A percentile compares a stretch with the other conserved stretches of the same genome.
Conservation (phyloP, 1,284 basidiomycete genomes). For the Marasmius sp. region DNA sequence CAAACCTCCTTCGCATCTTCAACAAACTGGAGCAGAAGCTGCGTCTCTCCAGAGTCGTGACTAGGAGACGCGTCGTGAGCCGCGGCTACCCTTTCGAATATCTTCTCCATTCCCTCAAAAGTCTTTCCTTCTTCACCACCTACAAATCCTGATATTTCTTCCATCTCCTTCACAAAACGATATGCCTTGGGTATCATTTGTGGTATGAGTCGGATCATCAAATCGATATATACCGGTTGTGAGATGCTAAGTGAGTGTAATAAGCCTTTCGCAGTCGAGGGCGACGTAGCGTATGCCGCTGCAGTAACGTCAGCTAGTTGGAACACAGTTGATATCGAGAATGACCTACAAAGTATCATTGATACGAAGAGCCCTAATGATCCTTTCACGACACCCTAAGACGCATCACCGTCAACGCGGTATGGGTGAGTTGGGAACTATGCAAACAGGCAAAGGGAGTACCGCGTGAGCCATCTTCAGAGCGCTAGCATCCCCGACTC, state of each 20-base stretch:
- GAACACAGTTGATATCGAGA: background rate
- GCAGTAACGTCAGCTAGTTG: background rate
- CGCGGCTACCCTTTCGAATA: conserved; percentile 16
- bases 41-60: conserved; percentile 1
- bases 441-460: conserved; percentile 13
- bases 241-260: conserved; percentile 22
- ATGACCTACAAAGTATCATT: conserved; percentile 44
- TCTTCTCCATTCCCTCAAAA: conserved; percentile 16
- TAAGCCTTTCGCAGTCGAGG: conserved; percentile 24
- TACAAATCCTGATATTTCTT: conserved; percentile 23
- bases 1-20: conserved; percentile 10
- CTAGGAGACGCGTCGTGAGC: conserved; percentile 3
- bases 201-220: conserved; percentile 19
- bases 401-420: background rate
- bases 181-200: conserved; percentile 25
- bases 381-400: conserved; percentile 47
- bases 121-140: conserved; percentile 9
- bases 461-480: conserved; percentile 55
- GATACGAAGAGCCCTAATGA: conserved; percentile 41
- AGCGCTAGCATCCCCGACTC: conserved; percentile 49
- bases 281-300: conserved; percentile 25
- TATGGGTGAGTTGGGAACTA: background rate
- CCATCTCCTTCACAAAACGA: conserved; percentile 27
- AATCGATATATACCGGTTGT: conserved; percentile 21
- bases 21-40: conserved; percentile 12